phyloP scores from a whole-genome alignment of 129 eudicot species.

The Artemisia tridentata region DNA sequence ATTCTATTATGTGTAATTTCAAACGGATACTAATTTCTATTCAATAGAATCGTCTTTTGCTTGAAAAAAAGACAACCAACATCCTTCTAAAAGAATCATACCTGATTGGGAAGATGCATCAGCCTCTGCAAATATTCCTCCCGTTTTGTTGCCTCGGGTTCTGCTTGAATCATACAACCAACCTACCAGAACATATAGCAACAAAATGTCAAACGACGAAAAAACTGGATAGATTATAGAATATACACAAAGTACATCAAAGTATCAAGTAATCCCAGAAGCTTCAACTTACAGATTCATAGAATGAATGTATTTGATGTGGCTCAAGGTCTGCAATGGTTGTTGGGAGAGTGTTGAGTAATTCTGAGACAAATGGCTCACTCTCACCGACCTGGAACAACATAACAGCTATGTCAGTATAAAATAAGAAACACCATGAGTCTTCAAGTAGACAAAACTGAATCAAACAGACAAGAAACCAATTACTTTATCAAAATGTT shows the following conservation, averaged over 20 bases:
- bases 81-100: constrained; percentile 15
- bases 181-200: constrained; percentile 43
- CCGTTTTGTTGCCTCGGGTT: constrained; percentile 75
- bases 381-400: constrained; percentile 81
- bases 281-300: constrained; percentile 76
- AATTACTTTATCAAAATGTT: background rate
- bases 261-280: constrained; percentile 14
- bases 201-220: background rate
- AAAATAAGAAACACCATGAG: too few relatives aligned
- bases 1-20: too few relatives aligned
- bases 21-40: too few relatives aligned
- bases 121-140: constrained; percentile 88
- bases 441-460: background rate
- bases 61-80: background rate
- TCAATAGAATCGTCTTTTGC: too few relatives aligned
- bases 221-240: background rate
- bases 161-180: constrained; percentile 94
- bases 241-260: background rate
- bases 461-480: background rate
- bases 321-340: constrained; percentile 88
- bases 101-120: constrained; percentile 97
- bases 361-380: constrained; percentile 96
- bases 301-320: constrained; percentile 93
- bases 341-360: constrained; percentile 77
- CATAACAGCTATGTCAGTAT: constrained; percentile 12